Evolutionary conservation across 1,139 yeast species (phyloP).

Genomic region (Entelexis paramagnoliae): DNA sequence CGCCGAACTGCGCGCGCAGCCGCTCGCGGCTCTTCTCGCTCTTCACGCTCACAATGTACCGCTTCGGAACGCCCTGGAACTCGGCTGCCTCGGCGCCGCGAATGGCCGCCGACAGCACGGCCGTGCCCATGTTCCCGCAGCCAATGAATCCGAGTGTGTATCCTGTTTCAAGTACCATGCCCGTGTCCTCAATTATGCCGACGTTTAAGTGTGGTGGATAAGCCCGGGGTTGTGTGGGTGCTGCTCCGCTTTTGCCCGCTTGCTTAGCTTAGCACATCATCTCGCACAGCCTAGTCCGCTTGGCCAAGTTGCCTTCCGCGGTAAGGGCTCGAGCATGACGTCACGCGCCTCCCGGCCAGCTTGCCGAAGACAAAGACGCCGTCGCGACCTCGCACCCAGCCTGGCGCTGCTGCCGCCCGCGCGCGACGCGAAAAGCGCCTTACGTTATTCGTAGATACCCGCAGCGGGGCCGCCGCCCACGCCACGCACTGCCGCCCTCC

Average conservation of each 20-base stretch:
- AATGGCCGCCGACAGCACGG: constrained; percentile 76
- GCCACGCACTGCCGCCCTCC: too few species aligned
- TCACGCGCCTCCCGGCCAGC: not conserved
- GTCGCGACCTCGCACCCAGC: too few species aligned
- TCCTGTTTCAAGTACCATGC: constrained; percentile 26
- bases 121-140: constrained; percentile 94
- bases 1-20: constrained; percentile 39
- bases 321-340: constrained; percentile 2
- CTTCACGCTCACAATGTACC: constrained; percentile 67
- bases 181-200: not conserved
- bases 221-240: constrained; percentile 4
- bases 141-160: constrained; percentile 76
- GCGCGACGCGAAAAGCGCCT: too few species aligned
- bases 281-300: constrained; percentile 2
- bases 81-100: constrained; percentile 27
- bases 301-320: not conserved
- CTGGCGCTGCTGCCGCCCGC: too few species aligned
- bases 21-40: constrained; percentile 43
- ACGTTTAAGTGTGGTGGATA: constrained; percentile 1
- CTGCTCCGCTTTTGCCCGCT: constrained; percentile 4
- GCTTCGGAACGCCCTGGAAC: constrained; percentile 43
- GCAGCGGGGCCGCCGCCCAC: too few species aligned
- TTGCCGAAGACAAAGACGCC: too few species aligned
- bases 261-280: constrained; percentile 5
- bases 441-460: too few species aligned